Evolutionary conservation across 2,329 filamentous ascomycete genomes (phyloP), one percentile per base, ranked within the genome.

Genomic region (Epichloe glyceriae): DNA sequence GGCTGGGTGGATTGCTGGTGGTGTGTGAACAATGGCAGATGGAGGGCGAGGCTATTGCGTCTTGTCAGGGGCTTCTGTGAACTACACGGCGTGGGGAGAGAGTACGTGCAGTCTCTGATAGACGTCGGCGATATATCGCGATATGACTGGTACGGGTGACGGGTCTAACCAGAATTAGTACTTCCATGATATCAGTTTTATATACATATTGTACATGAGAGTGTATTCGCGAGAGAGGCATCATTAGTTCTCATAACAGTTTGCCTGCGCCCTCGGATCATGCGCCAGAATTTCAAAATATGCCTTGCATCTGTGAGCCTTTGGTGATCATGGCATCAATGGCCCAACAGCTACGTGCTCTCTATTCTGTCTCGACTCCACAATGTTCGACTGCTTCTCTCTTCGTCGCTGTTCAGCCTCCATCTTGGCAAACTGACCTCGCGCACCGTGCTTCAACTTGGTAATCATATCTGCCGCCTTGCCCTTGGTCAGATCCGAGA

Each of bases 391-490:
- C 38, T 69, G 62, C 53, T 60, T 73, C 47, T 70, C 66, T 37
- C 63, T 68, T 48, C 74, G 75, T 42, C 72, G 76, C 62, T 75
- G 80, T 50, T 74, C 69, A 0, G 68, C 70, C 60, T 76, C 73
- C 52, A 78, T 67, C 35, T 61, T 72, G 26, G 73, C 70, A 62
- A 77, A 88, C 69, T 69, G 79, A 55, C 68, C 86, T 65, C 72
- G 79, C 1, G 86, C 88, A 0, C 91, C 91, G 62, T 93, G 86
- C 64, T 85, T 91, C 54, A 95, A 63, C 66, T 95, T 94, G 7
- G 88, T 94, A 56, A 97, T 95, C 85, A 95, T 90, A 63, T 96
- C 90, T 4, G 77, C 77, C 4, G 89, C 90, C 62, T 80, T 81
- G 7, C 91, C 91, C 61, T 90, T 93, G 14, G 78, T 89, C 52